These are phyloP conservation scores for Penicillium psychrosexuale DNA, from an alignment of 2,329 filamentous ascomycete genomes.

Conservation along the genomic window DNA sequence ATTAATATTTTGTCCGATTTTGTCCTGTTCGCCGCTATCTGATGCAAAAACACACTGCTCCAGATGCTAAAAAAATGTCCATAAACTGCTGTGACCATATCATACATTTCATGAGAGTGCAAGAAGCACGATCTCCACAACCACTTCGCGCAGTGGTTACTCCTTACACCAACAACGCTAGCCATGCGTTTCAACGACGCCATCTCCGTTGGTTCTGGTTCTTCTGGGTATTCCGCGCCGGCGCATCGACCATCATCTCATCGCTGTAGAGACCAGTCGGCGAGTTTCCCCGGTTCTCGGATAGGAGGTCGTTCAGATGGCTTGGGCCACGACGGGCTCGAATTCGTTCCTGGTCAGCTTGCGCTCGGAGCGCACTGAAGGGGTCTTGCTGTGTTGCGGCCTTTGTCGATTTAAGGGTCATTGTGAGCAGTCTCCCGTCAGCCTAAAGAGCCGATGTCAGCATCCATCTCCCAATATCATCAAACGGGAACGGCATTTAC, in stretches of 20 bases:
- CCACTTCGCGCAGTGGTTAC: neutral
- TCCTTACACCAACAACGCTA: neutral
- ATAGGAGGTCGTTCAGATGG: neutral
- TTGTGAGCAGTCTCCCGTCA: conserved; percentile 58
- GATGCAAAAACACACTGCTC: neutral
- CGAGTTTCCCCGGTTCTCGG: neutral
- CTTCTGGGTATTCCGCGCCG: conserved; percentile 22
- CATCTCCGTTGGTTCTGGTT: conserved; percentile 21
- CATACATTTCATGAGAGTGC: conserved; percentile 22
- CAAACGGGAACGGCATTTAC: conserved; percentile 34
- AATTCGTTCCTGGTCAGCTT: conserved; percentile 39
- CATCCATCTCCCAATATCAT: neutral
- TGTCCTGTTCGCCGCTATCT: neutral
- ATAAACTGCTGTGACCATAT: conserved; percentile 9
- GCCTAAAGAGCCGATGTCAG: conserved; percentile 43
- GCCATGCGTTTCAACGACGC: conserved; percentile 16
- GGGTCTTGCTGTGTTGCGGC: conserved; percentile 12
- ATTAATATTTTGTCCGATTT: neutral
- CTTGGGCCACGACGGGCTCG: conserved; percentile 28
- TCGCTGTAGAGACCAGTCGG: conserved; percentile 38
- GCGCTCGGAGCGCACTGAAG: conserved; percentile 39
- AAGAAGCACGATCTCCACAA: neutral
- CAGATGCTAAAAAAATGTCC: neutral
- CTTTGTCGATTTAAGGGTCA: conserved; percentile 50
- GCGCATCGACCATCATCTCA: conserved; percentile 42